Evolutionary conservation across 164 flowering plant species (phyloP).

Genomic region (Sextonia rubra): DNA sequence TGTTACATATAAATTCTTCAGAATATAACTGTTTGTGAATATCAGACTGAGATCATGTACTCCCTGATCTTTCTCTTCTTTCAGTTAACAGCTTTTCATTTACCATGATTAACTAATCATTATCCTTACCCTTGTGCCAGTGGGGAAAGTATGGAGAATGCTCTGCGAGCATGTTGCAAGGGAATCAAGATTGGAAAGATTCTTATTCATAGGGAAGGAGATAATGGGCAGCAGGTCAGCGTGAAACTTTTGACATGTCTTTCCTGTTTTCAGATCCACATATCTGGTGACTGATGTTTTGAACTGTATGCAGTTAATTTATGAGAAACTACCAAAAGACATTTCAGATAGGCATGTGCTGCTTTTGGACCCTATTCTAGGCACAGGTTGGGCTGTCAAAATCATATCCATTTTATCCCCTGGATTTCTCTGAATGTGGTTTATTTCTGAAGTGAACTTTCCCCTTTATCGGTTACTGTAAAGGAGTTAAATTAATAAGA

Average conservation of each 20-base stretch:
- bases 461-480: no score
- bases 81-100: no score
- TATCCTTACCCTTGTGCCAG: constrained; percentile 28
- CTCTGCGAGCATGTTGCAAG: constrained; percentile 95
- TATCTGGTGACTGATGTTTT: constrained; percentile 2
- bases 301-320: constrained; percentile 60
- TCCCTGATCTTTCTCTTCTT: no score
- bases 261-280: not conserved
- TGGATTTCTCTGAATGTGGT: no score
- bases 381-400: constrained; percentile 54
- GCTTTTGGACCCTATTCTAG: constrained; percentile 90
- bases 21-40: no score
- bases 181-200: constrained; percentile 98
- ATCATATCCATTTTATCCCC: constrained; percentile 7
- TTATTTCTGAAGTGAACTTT: no score
- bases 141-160: constrained; percentile 99
- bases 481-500: no score
- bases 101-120: not conserved
- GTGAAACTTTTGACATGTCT: constrained; percentile 5
- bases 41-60: no score
- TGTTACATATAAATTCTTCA: no score
- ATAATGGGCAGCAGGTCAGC: constrained; percentile 90
- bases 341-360: constrained; percentile 96
- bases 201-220: constrained; percentile 94
- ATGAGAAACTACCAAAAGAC: constrained; percentile 85